Conservation (phyloP, 129 eudicot genomes). For the Pseudognaphalium luteoalbum region DNA sequence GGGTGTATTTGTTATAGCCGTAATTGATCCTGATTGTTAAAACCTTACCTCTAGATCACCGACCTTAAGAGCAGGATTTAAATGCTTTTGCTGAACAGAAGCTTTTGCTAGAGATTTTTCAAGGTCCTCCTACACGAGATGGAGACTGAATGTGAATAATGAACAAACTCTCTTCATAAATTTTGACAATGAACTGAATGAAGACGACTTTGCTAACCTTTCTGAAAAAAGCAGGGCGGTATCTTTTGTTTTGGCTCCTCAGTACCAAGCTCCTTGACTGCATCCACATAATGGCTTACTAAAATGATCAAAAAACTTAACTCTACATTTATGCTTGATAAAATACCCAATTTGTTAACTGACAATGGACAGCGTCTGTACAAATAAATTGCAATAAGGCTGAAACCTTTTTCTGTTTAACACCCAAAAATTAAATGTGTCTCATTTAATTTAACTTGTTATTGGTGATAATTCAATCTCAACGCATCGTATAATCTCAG, state of each 20-base stretch:
- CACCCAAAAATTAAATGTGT: neutral
- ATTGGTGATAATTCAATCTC: neutral
- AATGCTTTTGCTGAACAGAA: constrained; percentile 47
- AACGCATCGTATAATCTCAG: neutral
- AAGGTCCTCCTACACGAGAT: constrained; percentile 71
- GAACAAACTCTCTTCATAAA: neutral
- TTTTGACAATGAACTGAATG: neutral
- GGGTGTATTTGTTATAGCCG: neutral
- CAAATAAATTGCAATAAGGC: neutral
- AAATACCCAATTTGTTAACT: neutral
- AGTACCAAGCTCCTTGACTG: constrained; percentile 92
- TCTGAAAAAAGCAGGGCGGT: constrained; percentile 89
- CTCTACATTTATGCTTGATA: neutral
- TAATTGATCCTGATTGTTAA: neutral
- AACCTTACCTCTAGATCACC: constrained; percentile 71
- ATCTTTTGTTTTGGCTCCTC: constrained; percentile 56
- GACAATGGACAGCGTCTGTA: neutral
- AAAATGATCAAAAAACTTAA: neutral
- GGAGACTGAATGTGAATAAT: neutral
- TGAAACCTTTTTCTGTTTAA: neutral
- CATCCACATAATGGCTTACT: constrained; percentile 18
- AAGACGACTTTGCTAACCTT: constrained; percentile 55
- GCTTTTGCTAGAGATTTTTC: constrained; percentile 72
- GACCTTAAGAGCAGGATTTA: constrained; percentile 62
- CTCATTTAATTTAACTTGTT: constrained; percentile 1